A percentile compares a stretch with the other conserved stretches of the same genome.
These are phyloP conservation scores for Mortierella sp. DNA, from an alignment of 371 early-diverging fungal genomes.

Conservation along the genomic window DNA sequence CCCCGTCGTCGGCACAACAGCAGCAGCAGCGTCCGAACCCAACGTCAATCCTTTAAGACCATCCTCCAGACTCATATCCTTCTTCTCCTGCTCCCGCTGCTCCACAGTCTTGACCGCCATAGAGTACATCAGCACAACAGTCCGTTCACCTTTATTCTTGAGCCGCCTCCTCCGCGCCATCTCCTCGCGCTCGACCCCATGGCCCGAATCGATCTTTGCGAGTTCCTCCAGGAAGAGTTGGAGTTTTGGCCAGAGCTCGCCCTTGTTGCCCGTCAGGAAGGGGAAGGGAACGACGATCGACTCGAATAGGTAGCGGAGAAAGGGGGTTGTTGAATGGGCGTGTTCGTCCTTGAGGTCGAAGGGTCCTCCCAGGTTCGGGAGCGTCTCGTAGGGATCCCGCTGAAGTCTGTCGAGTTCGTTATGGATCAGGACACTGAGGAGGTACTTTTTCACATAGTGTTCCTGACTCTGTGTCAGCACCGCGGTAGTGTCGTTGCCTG, in stretches of 20 bases:
- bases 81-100: conserved; percentile 44
- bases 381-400: conserved; percentile 37
- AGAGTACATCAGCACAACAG: conserved; percentile 44
- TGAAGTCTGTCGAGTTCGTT: conserved; percentile 43
- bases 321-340: conserved; percentile 41
- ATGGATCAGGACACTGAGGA: conserved; percentile 43
- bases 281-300: conserved; percentile 56
- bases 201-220: conserved; percentile 53
- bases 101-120: conserved; percentile 54
- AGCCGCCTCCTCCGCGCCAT: conserved; percentile 41
- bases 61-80: conserved; percentile 7
- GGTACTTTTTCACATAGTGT: conserved; percentile 56
- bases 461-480: conserved; percentile 42
- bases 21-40: background rate
- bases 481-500: conserved; percentile 9
- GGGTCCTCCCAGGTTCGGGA: conserved; percentile 54
- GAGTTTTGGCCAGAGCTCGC: conserved; percentile 51
- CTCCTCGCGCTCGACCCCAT: conserved; percentile 50
- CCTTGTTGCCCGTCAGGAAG: conserved; percentile 32
- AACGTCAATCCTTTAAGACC: conserved; percentile 20
- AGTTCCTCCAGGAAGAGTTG: conserved; percentile 44
- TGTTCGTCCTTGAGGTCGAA: conserved; percentile 50
- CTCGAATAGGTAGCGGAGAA: conserved; percentile 54
- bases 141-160: conserved; percentile 40
- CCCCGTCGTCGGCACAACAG: conserved; percentile 1